Conservation (phyloP, 2,329 filamentous ascomycete species). For the Boeremia exigua region DNA sequence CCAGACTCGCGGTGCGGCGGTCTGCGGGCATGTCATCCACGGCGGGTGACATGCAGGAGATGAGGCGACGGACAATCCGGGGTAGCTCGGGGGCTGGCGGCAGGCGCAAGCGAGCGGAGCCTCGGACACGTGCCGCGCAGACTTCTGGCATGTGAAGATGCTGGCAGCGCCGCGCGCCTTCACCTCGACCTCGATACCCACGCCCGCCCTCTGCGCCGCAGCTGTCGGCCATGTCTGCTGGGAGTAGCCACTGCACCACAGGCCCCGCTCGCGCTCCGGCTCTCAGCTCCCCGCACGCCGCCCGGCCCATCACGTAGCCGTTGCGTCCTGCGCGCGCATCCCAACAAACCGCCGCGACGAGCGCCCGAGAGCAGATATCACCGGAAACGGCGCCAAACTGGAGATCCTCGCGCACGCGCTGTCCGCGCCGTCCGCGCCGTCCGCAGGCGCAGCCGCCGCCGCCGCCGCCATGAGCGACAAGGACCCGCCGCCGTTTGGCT, state of each 20-base stretch:
- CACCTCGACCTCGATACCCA: no score
- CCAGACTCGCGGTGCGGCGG: no score
- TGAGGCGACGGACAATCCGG: conserved; percentile 10
- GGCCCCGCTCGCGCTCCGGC: conserved; percentile 11
- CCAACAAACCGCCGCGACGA: not conserved
- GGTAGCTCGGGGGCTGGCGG: conserved; percentile 4
- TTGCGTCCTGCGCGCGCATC: not conserved
- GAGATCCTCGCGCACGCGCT: conserved; percentile 32
- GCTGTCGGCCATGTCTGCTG: conserved; percentile 16
- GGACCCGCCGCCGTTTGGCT: conserved; percentile 45
- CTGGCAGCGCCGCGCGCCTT: not conserved
- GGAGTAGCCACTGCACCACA: conserved; percentile 19
- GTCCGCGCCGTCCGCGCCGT: conserved; percentile 32
- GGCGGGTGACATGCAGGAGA: conserved; percentile 16
- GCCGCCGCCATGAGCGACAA: conserved; percentile 43
- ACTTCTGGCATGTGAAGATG: conserved; percentile 13
- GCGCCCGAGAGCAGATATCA: no score
- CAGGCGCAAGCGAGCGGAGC: conserved; percentile 1
- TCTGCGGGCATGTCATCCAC: not conserved
- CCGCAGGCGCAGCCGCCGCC: conserved; percentile 35
- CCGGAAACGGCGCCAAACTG: no score
- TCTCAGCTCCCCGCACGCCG: conserved; percentile 1
- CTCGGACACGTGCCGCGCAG: conserved; percentile 14
- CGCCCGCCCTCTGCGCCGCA: not conserved
- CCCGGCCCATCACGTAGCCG: not conserved